phyloP scores from a whole-genome alignment of 2,329 filamentous ascomycete genomes.

The Pleurostoma richardsiae region DNA sequence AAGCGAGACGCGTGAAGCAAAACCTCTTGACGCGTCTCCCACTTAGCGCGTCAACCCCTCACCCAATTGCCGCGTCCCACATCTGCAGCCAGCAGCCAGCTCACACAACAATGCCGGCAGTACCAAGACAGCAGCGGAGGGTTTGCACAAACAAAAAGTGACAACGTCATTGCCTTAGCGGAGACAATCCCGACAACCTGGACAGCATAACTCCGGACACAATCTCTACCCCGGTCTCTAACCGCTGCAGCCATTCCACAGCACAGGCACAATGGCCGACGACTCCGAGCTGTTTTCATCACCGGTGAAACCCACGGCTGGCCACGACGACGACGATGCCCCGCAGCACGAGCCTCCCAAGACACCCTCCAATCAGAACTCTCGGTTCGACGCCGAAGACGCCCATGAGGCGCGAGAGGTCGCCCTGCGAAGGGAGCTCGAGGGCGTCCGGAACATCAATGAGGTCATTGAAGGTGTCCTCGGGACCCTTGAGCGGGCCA shows the following conservation, averaged over 20 bases:
- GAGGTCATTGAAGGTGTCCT: slow-evolving; percentile 77
- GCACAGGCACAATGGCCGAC: slow-evolving; percentile 33
- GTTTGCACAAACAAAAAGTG: no score
- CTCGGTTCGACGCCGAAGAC: slow-evolving; percentile 57
- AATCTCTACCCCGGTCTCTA: no score
- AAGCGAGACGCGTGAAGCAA: no score
- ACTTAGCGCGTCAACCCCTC: no score
- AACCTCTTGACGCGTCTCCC: no score
- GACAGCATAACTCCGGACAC: background rate
- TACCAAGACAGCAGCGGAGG: no score
- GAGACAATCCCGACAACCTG: slow-evolving; percentile 1
- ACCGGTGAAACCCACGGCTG: slow-evolving; percentile 16
- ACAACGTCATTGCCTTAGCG: slow-evolving; percentile 3
- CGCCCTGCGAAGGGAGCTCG: slow-evolving; percentile 71
- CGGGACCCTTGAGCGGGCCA: slow-evolving; percentile 64
- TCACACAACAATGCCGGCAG: no score
- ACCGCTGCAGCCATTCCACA: no score
- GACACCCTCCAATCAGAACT: slow-evolving; percentile 33
- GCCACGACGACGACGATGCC: slow-evolving; percentile 12
- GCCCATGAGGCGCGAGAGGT: slow-evolving; percentile 66
- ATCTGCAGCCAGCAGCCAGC: no score
- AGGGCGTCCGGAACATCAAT: slow-evolving; percentile 82
- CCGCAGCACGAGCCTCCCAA: slow-evolving; percentile 26
- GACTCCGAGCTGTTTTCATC: slow-evolving; percentile 36
- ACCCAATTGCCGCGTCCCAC: no score